phyloP scores from a whole-genome alignment of 768 basidiomycete species.

The Suillus variegatus region DNA sequence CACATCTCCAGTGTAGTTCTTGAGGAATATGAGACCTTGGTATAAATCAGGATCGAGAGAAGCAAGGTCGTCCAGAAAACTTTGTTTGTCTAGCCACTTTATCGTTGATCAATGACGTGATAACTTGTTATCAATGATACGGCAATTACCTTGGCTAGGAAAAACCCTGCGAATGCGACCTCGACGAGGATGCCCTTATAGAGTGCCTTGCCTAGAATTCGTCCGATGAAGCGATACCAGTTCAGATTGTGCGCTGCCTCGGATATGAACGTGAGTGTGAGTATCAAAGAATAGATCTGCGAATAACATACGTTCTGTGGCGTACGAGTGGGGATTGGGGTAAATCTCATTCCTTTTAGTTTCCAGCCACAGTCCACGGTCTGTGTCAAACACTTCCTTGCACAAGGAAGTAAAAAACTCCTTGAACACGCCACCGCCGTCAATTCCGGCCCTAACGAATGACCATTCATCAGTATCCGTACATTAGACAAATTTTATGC shows the following conservation, averaged over 20 bases:
- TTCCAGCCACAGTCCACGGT: slow-evolving; percentile 91
- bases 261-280: slow-evolving; percentile 1
- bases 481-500: not conserved
- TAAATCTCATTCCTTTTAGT: slow-evolving; percentile 93
- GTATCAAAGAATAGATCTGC: not conserved
- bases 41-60: slow-evolving; percentile 93
- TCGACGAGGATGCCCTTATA: slow-evolving; percentile 96
- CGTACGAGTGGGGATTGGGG: slow-evolving; percentile 91
- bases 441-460: slow-evolving; percentile 74
- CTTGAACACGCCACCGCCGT: slow-evolving; percentile 97
- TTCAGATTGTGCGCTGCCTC: slow-evolving; percentile 73
- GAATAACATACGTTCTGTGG: slow-evolving; percentile 73
- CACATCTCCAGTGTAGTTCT: slow-evolving; percentile 83
- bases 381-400: slow-evolving; percentile 93
- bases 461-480: slow-evolving; percentile 7
- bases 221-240: slow-evolving; percentile 94
- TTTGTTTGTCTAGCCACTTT: slow-evolving; percentile 91
- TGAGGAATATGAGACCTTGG: slow-evolving; percentile 88
- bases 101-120: not conserved
- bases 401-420: slow-evolving; percentile 93
- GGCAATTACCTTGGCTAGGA: slow-evolving; percentile 73
- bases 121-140: not conserved
- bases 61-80: slow-evolving; percentile 88
- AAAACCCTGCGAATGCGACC: slow-evolving; percentile 94
- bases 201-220: slow-evolving; percentile 93